Evolutionary conservation across 139 green algal genomes (phyloP).

Genomic region (Chlorella sp.): DNA sequence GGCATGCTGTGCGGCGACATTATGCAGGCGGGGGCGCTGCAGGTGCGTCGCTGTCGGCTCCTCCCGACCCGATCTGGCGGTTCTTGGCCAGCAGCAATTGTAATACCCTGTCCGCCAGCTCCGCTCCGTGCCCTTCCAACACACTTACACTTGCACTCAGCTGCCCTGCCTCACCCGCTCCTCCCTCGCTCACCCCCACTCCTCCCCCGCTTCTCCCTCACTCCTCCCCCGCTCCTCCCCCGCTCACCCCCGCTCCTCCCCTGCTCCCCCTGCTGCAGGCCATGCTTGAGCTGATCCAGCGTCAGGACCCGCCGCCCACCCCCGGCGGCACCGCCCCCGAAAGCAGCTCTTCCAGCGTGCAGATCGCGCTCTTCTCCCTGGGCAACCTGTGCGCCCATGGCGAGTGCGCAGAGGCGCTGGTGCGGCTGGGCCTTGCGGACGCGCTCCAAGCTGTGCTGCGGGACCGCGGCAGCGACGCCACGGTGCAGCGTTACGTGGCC

Average conservation of each 20-base stretch:
- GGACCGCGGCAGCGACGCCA: constrained; percentile 43
- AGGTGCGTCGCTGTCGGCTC: too few species aligned
- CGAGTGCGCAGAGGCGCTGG: constrained; percentile 60
- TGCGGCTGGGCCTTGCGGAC: constrained; percentile 49
- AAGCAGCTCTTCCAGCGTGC: constrained; percentile 58
- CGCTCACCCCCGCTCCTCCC: too few species aligned
- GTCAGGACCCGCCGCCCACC: neutral
- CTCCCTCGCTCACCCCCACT: too few species aligned
- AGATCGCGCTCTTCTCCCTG: constrained; percentile 94
- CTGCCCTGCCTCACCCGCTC: too few species aligned
- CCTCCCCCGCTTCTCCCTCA: too few species aligned
- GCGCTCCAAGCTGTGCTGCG: constrained; percentile 50
- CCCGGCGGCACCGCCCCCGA: constrained; percentile 11
- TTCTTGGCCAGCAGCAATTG: too few species aligned
- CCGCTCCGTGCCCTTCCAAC: too few species aligned
- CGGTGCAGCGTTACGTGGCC: constrained; percentile 68
- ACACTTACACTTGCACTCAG: too few species aligned
- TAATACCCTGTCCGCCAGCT: too few species aligned
- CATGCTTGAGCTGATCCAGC: constrained; percentile 61
- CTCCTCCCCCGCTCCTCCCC: too few species aligned
- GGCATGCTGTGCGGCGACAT: constrained; percentile 76
- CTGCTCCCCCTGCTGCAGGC: neutral
- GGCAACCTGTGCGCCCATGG: constrained; percentile 69
- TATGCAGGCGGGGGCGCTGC: constrained; percentile 67
- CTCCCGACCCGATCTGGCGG: too few species aligned